A percentile compares a stretch with the other conserved stretches of the same genome.
Conservation (phyloP, 2,329 filamentous ascomycete species). For the Fusarium goolgardi region DNA sequence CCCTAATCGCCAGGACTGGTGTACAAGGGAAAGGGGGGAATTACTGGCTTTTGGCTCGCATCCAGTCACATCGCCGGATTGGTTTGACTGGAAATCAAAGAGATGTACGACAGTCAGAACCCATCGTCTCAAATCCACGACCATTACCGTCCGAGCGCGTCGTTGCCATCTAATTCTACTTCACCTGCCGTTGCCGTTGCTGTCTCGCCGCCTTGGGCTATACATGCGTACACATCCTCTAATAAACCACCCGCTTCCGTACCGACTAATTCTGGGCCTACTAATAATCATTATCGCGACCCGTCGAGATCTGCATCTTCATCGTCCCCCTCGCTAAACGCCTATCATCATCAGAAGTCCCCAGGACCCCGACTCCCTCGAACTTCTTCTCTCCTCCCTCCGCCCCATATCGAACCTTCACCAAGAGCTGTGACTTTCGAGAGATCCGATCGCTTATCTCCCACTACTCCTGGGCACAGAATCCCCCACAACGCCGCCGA, state of each 20-base stretch:
- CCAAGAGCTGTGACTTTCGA: conserved; percentile 33
- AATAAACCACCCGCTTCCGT: conserved; percentile 23
- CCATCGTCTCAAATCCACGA: conserved; percentile 31
- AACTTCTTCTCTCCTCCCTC: conserved; percentile 59
- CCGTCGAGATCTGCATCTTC: conserved; percentile 34
- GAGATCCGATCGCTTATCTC: conserved; percentile 38
- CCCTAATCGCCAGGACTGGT: conserved; percentile 31
- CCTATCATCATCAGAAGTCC: conserved; percentile 46
- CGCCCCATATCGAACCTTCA: conserved; percentile 49
- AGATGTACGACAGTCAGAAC: conserved; percentile 45
- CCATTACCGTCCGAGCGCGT: conserved; percentile 35
- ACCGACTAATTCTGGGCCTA: conserved; percentile 38
- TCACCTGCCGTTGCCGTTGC: conserved; percentile 34
- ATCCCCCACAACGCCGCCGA: conserved; percentile 54
- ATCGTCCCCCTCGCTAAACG: conserved; percentile 37
- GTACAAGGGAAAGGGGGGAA: conserved; percentile 44
- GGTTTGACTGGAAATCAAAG: conserved; percentile 31
- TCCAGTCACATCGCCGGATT: conserved; percentile 40
- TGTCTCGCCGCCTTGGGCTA: conserved; percentile 40
- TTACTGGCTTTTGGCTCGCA: conserved; percentile 42
- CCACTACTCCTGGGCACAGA: conserved; percentile 22
- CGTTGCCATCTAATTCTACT: conserved; percentile 31
- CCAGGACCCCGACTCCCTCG: conserved; percentile 54
- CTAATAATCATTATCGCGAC: conserved; percentile 33
- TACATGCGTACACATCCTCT: conserved; percentile 32